A percentile compares a stretch with the other conserved stretches of the same genome.
phyloP scores from a whole-genome alignment of 192 early-diverging fungal genomes.

The Coemansia sp. region DNA sequence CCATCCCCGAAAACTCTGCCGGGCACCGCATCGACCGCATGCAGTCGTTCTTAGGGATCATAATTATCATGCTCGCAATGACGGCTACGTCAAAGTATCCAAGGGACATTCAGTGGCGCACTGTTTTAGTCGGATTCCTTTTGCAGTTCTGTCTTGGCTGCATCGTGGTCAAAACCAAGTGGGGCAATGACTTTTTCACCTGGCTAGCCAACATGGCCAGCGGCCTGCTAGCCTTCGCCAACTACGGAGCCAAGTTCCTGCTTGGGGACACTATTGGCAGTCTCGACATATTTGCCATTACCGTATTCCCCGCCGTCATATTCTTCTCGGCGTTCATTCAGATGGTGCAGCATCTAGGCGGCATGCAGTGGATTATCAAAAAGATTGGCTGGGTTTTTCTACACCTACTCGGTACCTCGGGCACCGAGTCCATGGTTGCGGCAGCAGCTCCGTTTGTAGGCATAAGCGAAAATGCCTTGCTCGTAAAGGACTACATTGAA shows the following conservation, averaged over 20 bases:
- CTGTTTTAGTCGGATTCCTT: conserved; percentile 65
- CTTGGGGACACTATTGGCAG: conserved; percentile 56
- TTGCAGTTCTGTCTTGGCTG: conserved; percentile 79
- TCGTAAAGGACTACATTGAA: conserved; percentile 77
- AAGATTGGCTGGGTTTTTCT: conserved; percentile 65
- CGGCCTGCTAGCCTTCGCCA: conserved; percentile 65
- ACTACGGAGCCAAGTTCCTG: conserved; percentile 69
- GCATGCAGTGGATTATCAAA: conserved; percentile 76
- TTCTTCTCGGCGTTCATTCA: conserved; percentile 88
- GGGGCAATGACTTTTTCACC: conserved; percentile 71
- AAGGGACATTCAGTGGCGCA: conserved; percentile 69
- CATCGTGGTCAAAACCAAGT: conserved; percentile 69
- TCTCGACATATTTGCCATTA: conserved; percentile 60
- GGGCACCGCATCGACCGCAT: conserved; percentile 68
- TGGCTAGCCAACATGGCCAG: conserved; percentile 61
- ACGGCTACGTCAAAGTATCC: conserved; percentile 61
- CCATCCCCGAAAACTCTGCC: conserved; percentile 21
- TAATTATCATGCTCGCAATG: conserved; percentile 55
- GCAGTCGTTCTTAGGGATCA: conserved; percentile 73
- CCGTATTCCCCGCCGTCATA: conserved; percentile 80
- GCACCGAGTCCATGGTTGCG: conserved; percentile 80
- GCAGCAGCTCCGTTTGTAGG: conserved; percentile 85
- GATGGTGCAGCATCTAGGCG: conserved; percentile 78
- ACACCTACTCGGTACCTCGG: conserved; percentile 69
- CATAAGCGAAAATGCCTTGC: conserved; percentile 75